Conservation (phyloP, 495 filamentous ascomycete genomes). For the Xylaria bambusicola region DNA sequence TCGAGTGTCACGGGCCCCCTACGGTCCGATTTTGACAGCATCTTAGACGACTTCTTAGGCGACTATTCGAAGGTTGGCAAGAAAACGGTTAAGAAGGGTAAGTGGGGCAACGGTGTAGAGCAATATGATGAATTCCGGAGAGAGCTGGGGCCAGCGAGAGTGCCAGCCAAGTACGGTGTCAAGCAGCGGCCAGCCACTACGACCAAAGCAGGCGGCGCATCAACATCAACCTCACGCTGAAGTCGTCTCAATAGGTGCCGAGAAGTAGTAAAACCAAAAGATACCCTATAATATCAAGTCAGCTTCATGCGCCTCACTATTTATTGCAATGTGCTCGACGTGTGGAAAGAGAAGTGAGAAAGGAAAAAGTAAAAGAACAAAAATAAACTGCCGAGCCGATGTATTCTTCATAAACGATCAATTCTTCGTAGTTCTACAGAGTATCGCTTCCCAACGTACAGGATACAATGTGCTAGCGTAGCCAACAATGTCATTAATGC, state of each 20-base stretch:
- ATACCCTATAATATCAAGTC: constrained; percentile 16
- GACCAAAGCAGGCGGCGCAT: constrained; percentile 13
- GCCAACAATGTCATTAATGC: constrained; percentile 10
- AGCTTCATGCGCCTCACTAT: neutral
- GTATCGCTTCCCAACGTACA: constrained; percentile 24
- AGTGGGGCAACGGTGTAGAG: constrained; percentile 75
- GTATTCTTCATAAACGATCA: constrained; percentile 25
- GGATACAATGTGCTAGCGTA: constrained; percentile 13
- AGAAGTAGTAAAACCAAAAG: constrained; percentile 9
- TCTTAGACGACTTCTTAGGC: constrained; percentile 92
- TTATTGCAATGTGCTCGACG: neutral
- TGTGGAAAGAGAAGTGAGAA: no score
- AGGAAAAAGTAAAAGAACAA: no score
- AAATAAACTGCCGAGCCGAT: no score
- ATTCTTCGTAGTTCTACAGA: constrained; percentile 34
- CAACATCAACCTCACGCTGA: constrained; percentile 25
- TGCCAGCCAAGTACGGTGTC: constrained; percentile 34
- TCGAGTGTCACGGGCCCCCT: constrained; percentile 59
- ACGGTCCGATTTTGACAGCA: constrained; percentile 75
- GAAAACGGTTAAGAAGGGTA: constrained; percentile 80
- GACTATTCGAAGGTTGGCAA: constrained; percentile 75
- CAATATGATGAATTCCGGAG: constrained; percentile 89
- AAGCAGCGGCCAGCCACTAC: constrained; percentile 13
- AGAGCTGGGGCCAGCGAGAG: constrained; percentile 72
- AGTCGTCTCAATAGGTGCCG: constrained; percentile 19